These are phyloP conservation scores for Torulaspora quercuum DNA, from an alignment of 805 yeast species.

Conservation along the genomic window DNA sequence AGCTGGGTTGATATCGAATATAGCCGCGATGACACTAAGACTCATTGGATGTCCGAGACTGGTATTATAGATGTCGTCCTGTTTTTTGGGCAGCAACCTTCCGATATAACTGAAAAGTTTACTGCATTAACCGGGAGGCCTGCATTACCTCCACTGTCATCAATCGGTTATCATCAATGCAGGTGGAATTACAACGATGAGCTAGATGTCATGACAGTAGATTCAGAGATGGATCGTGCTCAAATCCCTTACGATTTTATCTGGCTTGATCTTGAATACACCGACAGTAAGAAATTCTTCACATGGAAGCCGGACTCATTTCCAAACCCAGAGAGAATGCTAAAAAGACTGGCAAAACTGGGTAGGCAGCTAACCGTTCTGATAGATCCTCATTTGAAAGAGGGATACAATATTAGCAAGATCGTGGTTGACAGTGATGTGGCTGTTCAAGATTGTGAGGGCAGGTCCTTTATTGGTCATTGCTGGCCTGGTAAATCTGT, in stretches of 20 bases:
- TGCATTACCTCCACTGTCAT: constrained; percentile 67
- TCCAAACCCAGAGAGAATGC: constrained; percentile 70
- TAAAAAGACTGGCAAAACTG: constrained; percentile 58
- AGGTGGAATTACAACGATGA: constrained; percentile 96
- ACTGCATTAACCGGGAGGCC: constrained; percentile 71
- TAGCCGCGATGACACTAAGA: constrained; percentile 34
- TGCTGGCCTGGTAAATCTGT: constrained; percentile 98
- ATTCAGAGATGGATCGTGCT: constrained; percentile 62
- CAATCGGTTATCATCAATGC: constrained; percentile 92
- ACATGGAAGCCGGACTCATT: constrained; percentile 80
- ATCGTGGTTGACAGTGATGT: constrained; percentile 41
- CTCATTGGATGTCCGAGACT: constrained; percentile 94
- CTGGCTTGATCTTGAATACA: constrained; percentile 94
- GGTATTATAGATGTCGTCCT: constrained; percentile 77
- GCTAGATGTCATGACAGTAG: constrained; percentile 74
- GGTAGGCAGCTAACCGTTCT: constrained; percentile 81
- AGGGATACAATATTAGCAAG: constrained; percentile 62
- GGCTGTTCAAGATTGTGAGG: constrained; percentile 47
- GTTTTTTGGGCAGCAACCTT: constrained; percentile 58
- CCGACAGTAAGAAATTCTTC: constrained; percentile 81
- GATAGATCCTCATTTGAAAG: constrained; percentile 88
- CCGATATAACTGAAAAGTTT: constrained; percentile 55
- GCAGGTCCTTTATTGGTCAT: constrained; percentile 66
- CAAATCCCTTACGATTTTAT: constrained; percentile 84
- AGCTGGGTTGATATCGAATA: constrained; percentile 71